Evolutionary conservation across 352 stramenopile genomes (phyloP).

Genomic region (Pythium phragmiticola): DNA sequence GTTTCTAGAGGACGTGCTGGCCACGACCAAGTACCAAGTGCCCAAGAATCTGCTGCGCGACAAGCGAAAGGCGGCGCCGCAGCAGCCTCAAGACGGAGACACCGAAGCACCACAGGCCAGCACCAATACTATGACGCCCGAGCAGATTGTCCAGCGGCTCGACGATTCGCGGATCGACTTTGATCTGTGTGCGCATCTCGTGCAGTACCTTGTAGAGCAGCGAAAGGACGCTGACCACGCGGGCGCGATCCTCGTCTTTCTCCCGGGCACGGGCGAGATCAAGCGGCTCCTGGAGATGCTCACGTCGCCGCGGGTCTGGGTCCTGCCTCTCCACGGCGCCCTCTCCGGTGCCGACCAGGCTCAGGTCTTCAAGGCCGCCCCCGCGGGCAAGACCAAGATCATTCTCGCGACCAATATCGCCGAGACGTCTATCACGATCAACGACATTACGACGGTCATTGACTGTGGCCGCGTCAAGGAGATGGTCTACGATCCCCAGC

Average conservation of each 20-base stretch:
- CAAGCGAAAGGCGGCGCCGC: slow-evolving; percentile 45
- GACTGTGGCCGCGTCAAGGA: slow-evolving; percentile 88
- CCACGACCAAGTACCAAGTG: slow-evolving; percentile 59
- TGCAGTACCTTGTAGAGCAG: slow-evolving; percentile 72
- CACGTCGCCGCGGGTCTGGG: slow-evolving; percentile 48
- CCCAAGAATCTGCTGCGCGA: slow-evolving; percentile 53
- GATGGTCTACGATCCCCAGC: slow-evolving; percentile 82
- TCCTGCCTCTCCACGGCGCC: slow-evolving; percentile 72
- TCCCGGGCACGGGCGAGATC: slow-evolving; percentile 82
- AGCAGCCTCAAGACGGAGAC: background rate
- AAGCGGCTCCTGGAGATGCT: slow-evolving; percentile 78
- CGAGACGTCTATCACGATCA: slow-evolving; percentile 90
- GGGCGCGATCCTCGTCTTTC: slow-evolving; percentile 81
- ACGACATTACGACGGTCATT: slow-evolving; percentile 86
- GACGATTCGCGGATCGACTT: slow-evolving; percentile 95
- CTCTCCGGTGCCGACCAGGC: slow-evolving; percentile 72
- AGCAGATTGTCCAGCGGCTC: slow-evolving; percentile 63
- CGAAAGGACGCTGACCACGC: slow-evolving; percentile 3
- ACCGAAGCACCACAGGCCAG: slow-evolving; percentile 30
- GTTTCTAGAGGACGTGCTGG: slow-evolving; percentile 79
- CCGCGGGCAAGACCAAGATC: slow-evolving; percentile 73
- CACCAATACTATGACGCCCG: slow-evolving; percentile 33
- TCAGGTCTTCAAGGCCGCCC: slow-evolving; percentile 66
- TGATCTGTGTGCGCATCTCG: slow-evolving; percentile 85
- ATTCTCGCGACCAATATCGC: slow-evolving; percentile 89